phyloP scores from a whole-genome alignment of 139 green algal genomes.

The Yamagishiella unicocca region DNA sequence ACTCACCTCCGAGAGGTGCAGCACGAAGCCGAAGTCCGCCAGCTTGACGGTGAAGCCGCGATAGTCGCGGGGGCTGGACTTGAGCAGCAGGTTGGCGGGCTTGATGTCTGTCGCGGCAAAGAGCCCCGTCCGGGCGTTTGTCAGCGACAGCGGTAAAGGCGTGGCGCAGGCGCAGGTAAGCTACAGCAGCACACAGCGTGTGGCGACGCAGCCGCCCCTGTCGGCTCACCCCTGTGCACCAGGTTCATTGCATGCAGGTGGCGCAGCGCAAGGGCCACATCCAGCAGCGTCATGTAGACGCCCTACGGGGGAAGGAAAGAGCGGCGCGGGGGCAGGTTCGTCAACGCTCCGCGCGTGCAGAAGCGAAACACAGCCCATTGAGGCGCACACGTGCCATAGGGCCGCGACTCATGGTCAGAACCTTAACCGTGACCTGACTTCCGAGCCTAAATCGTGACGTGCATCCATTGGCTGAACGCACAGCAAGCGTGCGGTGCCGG shows the following conservation, averaged over 20 bases:
- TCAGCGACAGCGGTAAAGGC: too few relatives aligned
- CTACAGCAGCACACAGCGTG: background rate
- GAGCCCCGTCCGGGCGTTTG: too few relatives aligned
- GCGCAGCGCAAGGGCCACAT: constrained; percentile 32
- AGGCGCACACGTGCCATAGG: too few relatives aligned
- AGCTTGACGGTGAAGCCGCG: constrained; percentile 48
- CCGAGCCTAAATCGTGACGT: too few relatives aligned
- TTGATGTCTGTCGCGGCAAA: constrained; percentile 34
- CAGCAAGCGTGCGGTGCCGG: too few relatives aligned
- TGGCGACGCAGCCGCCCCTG: background rate
- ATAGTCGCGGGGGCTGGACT: constrained; percentile 23
- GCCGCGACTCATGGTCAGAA: too few relatives aligned
- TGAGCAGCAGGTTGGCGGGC: constrained; percentile 47
- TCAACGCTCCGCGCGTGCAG: too few relatives aligned
- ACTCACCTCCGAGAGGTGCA: constrained; percentile 26
- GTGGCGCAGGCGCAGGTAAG: too few relatives aligned
- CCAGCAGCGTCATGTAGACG: constrained; percentile 38
- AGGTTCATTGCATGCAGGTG: constrained; percentile 35
- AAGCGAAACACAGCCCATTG: too few relatives aligned
- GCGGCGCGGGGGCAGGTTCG: background rate
- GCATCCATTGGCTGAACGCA: too few relatives aligned
- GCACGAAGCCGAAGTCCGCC: constrained; percentile 44
- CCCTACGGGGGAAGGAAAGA: background rate
- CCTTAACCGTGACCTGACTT: too few relatives aligned
- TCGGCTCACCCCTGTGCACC: constrained; percentile 29